Evolutionary conservation across 108 stramenopile genomes (phyloP), one percentile per base, ranked within the genome.

Genomic region (Nitzschia sp.): DNA sequence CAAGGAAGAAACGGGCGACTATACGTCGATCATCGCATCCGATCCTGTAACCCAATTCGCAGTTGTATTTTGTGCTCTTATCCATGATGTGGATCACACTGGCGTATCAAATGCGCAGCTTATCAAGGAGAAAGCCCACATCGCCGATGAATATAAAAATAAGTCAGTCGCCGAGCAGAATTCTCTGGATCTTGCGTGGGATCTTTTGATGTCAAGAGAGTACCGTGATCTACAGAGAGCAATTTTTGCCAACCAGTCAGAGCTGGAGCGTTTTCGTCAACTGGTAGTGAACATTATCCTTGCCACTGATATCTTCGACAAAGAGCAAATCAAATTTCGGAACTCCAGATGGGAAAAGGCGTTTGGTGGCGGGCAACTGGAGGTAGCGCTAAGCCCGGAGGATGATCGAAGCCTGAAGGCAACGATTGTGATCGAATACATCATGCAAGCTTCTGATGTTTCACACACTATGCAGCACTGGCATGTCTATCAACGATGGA

Each of bases 391-490:
- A 1, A 46, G 29, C 27, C 13, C 15, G 13, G 48, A 73, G 21
- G 63, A 73, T 5, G 33, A 57, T 13, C 28, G 30, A 32, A 76
- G 68, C 30, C 68, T 67, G 16, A 76, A 69, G 45, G 75, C 75
- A n/a, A 76, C 75, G 21, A 76, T 76, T 28, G 59, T 63, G 22
- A 76, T 83, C 48, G 83, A 84, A 55, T 79, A 77, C 28, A 78
- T 84, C 59, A 80, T 84, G 50, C 78, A 79, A 57, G 83, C 80
- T 11, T 69, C 80, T 0, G 83, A 84, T 68, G 78, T 84, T 15
- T 58, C 77, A 1, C 83, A 84, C 46, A 80, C 80, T 2, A 84
- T 84, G 79, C 83, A 84, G 57, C 79, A 84, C 54, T 84, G 75
- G 75, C 41, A 79, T 59, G 52, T 83, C 65, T 74, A 74, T 25